Percentiles rank a stretch among this genome's conserved stretches.
These are phyloP conservation scores for Kwoniella shivajii DNA, from an alignment of 1,284 basidiomycete species.

Conservation along the genomic window DNA sequence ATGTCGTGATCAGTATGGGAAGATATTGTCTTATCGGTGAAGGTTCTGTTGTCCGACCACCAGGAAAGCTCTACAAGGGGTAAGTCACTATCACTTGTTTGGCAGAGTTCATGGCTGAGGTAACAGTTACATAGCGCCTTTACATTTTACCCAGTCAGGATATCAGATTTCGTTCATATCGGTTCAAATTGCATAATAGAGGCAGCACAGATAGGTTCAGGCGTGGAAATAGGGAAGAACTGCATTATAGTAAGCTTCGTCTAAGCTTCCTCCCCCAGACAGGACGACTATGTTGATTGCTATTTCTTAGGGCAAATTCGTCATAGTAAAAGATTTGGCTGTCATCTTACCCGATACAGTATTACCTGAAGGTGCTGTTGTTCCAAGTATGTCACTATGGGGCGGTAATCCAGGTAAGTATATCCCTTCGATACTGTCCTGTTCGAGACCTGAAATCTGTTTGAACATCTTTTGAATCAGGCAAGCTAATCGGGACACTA, in stretches of 20 bases:
- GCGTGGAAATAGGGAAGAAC: slow-evolving; percentile 92
- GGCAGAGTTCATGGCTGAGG: too few species aligned
- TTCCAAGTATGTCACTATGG: slow-evolving; percentile 84
- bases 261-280: not conserved
- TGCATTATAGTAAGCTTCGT: slow-evolving; percentile 76
- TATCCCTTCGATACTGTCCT: not conserved
- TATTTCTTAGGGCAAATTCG: slow-evolving; percentile 79
- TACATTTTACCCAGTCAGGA: slow-evolving; percentile 97
- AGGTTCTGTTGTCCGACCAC: slow-evolving; percentile 74
- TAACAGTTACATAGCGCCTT: slow-evolving; percentile 57
- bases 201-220: slow-evolving; percentile 89
- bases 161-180: slow-evolving; percentile 92
- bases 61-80: slow-evolving; percentile 63
- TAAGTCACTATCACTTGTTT: slow-evolving; percentile 55
- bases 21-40: slow-evolving; percentile 91
- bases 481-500: slow-evolving; percentile 76
- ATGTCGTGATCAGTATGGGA: slow-evolving; percentile 89
- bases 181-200: slow-evolving; percentile 85
- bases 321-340: slow-evolving; percentile 94
- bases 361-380: slow-evolving; percentile 86
- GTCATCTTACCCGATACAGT: slow-evolving; percentile 75
- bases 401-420: slow-evolving; percentile 80
- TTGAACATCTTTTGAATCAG: slow-evolving; percentile 55
- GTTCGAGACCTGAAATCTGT: not conserved
- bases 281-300: not conserved